phyloP scores from a whole-genome alignment of 495 filamentous ascomycete species.

The Letharia lupina region DNA sequence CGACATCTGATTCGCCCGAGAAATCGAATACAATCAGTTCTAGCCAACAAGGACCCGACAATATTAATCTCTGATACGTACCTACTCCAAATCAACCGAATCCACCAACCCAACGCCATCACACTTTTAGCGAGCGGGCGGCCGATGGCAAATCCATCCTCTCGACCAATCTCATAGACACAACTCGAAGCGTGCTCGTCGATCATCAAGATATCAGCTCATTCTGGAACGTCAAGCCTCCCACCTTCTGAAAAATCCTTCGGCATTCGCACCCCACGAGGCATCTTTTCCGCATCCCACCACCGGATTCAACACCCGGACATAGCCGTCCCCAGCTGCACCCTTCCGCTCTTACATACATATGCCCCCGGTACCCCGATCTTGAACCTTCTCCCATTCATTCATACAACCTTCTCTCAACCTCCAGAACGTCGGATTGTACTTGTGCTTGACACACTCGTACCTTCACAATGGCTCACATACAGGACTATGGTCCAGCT shows the following conservation, averaged over 20 bases:
- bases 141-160: not conserved
- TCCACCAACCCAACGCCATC: not conserved
- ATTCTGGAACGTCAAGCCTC: not conserved
- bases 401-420: not conserved
- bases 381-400: not conserved
- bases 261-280: not conserved
- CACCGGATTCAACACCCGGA: not conserved
- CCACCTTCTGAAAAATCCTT: not conserved
- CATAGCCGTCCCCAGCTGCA: not conserved
- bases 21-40: not conserved
- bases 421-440: not conserved
- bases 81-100: not conserved
- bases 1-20: not conserved
- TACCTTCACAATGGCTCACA: conserved; percentile 10
- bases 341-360: conserved; percentile 1
- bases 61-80: too few species aligned
- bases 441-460: not conserved
- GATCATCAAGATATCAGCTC: not conserved
- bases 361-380: not conserved
- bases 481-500: conserved; percentile 44
- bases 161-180: not conserved
- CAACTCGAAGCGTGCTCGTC: not conserved
- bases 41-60: not conserved
- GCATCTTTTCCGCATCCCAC: not conserved
- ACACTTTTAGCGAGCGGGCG: not conserved